Conservation (phyloP, 2,329 filamentous ascomycete species). For the Neonectria hederae region DNA sequence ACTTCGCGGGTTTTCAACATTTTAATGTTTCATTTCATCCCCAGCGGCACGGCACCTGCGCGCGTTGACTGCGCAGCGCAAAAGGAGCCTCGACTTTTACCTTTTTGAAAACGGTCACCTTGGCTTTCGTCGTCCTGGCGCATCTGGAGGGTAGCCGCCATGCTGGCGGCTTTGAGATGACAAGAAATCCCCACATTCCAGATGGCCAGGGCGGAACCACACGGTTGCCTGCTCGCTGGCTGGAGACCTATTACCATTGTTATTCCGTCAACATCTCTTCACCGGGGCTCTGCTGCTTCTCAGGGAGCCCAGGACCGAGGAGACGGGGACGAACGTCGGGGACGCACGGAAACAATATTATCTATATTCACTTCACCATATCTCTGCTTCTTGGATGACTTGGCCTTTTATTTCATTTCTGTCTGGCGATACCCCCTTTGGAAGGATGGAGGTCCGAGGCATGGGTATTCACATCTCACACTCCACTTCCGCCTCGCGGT, state of each 20-base stretch:
- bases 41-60: constrained; percentile 34
- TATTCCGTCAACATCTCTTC: constrained; percentile 40
- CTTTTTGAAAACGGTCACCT: constrained; percentile 20
- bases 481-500: not conserved
- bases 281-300: constrained; percentile 37
- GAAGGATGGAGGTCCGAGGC: constrained; percentile 35
- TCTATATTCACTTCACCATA: constrained; percentile 33
- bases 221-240: constrained; percentile 35
- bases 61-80: constrained; percentile 45
- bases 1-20: constrained; percentile 30
- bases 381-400: constrained; percentile 37
- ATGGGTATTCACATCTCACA: not conserved
- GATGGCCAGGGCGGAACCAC: constrained; percentile 16
- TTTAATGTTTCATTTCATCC: constrained; percentile 39
- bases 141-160: constrained; percentile 33
- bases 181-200: constrained; percentile 27
- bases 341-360: constrained; percentile 38
- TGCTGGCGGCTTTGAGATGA: constrained; percentile 37
- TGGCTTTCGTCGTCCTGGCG: constrained; percentile 16
- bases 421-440: constrained; percentile 49
- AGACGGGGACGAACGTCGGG: constrained; percentile 39
- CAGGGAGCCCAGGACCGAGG: constrained; percentile 33
- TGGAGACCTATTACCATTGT: constrained; percentile 35
- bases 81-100: constrained; percentile 15
- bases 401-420: constrained; percentile 44